Base-by-base conservation (phyloP, 345 rosid genomes). In the Isatis tinctoria region DNA sequence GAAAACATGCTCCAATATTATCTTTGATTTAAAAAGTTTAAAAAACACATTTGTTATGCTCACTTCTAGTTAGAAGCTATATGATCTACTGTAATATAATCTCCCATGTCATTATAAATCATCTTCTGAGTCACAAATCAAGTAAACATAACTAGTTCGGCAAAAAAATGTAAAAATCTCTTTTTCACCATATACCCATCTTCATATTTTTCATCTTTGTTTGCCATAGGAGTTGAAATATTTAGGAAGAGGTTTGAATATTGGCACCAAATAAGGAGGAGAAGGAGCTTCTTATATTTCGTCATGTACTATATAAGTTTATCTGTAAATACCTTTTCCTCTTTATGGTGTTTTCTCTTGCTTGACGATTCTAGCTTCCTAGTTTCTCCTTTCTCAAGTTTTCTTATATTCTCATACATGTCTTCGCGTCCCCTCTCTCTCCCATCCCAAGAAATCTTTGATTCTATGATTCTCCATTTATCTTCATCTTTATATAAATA, bases 331-430 rank as follows among this genome's bases (percentile, higher is more conserved):
- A 73, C 82, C 65, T 82, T 83, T 82, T 49, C 68, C 77, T 74
- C 70, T 78, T 86, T 84, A 86, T 69, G 77, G 82, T 73, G 86
- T 88, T 85, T 83, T 82, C 88, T 71, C 88, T 91, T 88, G 97
- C 97, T 91, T 89, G 90, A 81, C 49, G 74, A 81, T 82, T 83
- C 85, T 87, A 84, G 81, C 90, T 76, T 82, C 79, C 84, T 60
- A 45, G 78, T 90, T 79, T 92, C 97, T 85, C 94, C 85, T 89
- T 82, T 84, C 91, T 89, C 95, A 96, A 90, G 98, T 90, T 89
- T 96, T 86, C 96, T 89, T 82, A 83, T 87, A 92, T 90, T 96
- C 98, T 44, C 81, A 72, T 70, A 65, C 83, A 79, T 75, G 76
- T 77, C 73, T 52, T 72, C 48, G 80, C 84, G 74, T 83, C 78